Base-by-base conservation (phyloP, 176 grass and related monocot species). In the Rhipidocladum racemiflorum region DNA sequence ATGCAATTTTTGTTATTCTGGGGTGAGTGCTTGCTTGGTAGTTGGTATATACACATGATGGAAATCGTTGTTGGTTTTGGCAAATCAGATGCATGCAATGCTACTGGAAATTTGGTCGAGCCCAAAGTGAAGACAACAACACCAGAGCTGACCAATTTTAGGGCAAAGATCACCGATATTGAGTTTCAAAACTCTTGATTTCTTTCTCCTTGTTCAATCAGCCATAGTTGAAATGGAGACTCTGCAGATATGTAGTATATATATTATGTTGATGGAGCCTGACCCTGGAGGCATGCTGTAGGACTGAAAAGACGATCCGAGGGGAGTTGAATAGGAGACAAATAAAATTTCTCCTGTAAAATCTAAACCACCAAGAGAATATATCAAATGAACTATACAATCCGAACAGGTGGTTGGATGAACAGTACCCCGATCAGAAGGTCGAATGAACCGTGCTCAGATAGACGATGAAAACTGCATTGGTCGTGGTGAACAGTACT, bases 171-270 rank as follows among this genome's bases (percentile, higher is more conserved):
- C 49, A 7, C 49, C 49, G 17, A 51, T 51, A 18, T 7, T 20
- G 17, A 29, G 29, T 74, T 51, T 3, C 15, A 74, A 54, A 27
- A 74, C 18, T 55, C 18, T 74, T 34, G 4, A 34, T 34, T 0
- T 77, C 23, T 61, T 61, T 77, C 54, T 59, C 53, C 35, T 63
- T 34, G 48, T 67, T 61, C 40, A 65, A 65, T 35, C 67, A 46
- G 39, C 5, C 67, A 18, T 21, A 14, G 42, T 15, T 61, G 38
- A 24, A 34, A 23, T 67, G 16, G 27, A 46, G 7, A 7, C 4
- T 7, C 1, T 35, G 29, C 43, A 66, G 61, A 66, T 44, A 5
- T 50, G 61, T 9, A 50, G 67, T 25, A n/a, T n/a, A n/a, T n/a
- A n/a, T n/a, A 59, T 74, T 57, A 27, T 13, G 25, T 39, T 81